phyloP scores from a whole-genome alignment of 2,329 filamentous ascomycete species.

The Aureobasidium zeae region DNA sequence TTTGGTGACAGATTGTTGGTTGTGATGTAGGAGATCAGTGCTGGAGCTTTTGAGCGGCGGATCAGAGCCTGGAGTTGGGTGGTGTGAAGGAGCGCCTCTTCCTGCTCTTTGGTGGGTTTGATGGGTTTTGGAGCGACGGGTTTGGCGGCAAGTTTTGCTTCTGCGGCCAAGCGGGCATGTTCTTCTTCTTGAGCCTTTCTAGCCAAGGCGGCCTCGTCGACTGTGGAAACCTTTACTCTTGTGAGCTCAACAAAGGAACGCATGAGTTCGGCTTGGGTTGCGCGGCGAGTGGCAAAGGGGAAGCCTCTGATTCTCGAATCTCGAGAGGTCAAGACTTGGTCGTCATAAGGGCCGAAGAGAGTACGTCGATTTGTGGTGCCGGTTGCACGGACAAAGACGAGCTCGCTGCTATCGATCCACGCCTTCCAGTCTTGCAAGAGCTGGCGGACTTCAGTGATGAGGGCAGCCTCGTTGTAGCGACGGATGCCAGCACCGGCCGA shows the following conservation, averaged over 20 bases:
- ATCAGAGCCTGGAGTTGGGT: conserved; percentile 81
- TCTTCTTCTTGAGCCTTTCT: conserved; percentile 29
- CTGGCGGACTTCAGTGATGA: conserved; percentile 77
- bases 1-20: conserved; percentile 61
- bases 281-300: conserved; percentile 83
- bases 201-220: conserved; percentile 46
- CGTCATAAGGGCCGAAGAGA: conserved; percentile 84
- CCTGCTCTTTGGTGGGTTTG: conserved; percentile 70
- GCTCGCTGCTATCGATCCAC: conserved; percentile 72
- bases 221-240: conserved; percentile 70
- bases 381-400: conserved; percentile 83
- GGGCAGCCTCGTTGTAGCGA: conserved; percentile 85
- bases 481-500: conserved; percentile 85
- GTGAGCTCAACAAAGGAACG: conserved; percentile 90
- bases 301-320: conserved; percentile 78
- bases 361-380: conserved; percentile 79
- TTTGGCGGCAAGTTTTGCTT: conserved; percentile 29
- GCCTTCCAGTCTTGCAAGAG: conserved; percentile 76
- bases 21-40: conserved; percentile 72
- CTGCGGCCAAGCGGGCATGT: conserved; percentile 18
- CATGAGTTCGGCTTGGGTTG: conserved; percentile 92
- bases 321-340: conserved; percentile 68
- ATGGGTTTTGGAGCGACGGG: conserved; percentile 34
- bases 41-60: conserved; percentile 80
- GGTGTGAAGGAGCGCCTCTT: conserved; percentile 73